phyloP scores from a whole-genome alignment of 768 basidiomycete species.

The Mycena kentingensis region DNA sequence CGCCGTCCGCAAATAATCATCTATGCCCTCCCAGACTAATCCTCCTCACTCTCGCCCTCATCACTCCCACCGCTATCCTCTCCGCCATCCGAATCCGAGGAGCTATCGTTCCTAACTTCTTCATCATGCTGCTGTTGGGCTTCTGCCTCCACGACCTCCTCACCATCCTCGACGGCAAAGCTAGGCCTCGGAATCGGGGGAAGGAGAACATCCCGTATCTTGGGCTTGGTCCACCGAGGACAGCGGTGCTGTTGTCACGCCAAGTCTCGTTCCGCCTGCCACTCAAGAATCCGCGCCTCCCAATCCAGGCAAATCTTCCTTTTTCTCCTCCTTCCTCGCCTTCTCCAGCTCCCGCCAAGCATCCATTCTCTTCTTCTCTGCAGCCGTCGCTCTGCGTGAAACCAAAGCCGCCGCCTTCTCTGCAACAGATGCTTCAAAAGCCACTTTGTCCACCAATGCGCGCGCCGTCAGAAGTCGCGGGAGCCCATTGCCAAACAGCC shows the following conservation, averaged over 20 bases:
- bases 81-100: not conserved
- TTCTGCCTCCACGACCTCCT: not conserved
- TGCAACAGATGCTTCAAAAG: constrained; percentile 7
- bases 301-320: not conserved
- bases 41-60: too few species aligned
- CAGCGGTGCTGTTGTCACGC: constrained; percentile 1
- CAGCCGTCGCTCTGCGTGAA: constrained; percentile 11
- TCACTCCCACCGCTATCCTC: too few species aligned
- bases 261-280: constrained; percentile 10
- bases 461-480: constrained; percentile 25
- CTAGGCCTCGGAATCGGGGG: constrained; percentile 1
- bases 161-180: not conserved
- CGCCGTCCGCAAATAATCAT: too few species aligned
- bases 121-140: not conserved
- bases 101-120: not conserved
- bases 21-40: too few species aligned
- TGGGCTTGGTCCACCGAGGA: constrained; percentile 6
- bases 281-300: constrained; percentile 5
- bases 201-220: not conserved
- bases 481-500: constrained; percentile 28
- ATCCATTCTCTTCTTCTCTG: constrained; percentile 13
- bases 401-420: constrained; percentile 14
- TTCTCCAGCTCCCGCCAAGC: constrained; percentile 25
- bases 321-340: constrained; percentile 15
- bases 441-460: constrained; percentile 22